Conservation (phyloP, 441 rosid genomes). For the Croton setiger region DNA sequence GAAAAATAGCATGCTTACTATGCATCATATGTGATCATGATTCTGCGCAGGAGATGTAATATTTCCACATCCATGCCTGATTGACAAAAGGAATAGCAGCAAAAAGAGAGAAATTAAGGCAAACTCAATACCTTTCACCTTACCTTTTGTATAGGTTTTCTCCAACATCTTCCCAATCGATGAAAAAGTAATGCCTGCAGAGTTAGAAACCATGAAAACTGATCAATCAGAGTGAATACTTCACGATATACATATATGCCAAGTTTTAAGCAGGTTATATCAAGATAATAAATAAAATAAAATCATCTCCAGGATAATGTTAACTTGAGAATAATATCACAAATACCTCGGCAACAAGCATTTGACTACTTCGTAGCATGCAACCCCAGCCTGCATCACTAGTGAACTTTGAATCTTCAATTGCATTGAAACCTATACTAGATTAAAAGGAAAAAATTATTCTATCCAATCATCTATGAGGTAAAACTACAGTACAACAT, state of each 20-base stretch:
- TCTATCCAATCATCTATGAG: not conserved
- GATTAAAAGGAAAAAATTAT: slow-evolving; percentile 3
- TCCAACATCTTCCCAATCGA: slow-evolving; percentile 84
- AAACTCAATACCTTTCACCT: not conserved
- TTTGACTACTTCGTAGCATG: slow-evolving; percentile 97
- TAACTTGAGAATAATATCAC: slow-evolving; percentile 12
- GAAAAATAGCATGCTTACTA: slow-evolving; percentile 14
- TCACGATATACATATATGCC: not conserved
- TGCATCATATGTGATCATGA: not conserved
- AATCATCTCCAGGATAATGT: slow-evolving; percentile 6
- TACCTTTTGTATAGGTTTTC: slow-evolving; percentile 55
- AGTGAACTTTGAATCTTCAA: slow-evolving; percentile 57
- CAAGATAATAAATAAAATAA: not conserved
- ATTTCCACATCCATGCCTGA: slow-evolving; percentile 3
- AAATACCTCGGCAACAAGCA: slow-evolving; percentile 87
- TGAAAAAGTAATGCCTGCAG: slow-evolving; percentile 81
- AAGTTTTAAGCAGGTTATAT: not conserved
- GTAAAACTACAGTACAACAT: slow-evolving; percentile 6
- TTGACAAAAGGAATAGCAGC: not conserved
- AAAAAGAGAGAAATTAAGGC: not conserved
- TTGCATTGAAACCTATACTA: slow-evolving; percentile 61
- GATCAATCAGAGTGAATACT: slow-evolving; percentile 1
- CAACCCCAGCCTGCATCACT: slow-evolving; percentile 95
- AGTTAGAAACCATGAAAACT: slow-evolving; percentile 13
- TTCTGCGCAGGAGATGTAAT: not conserved